Percentiles rank a stretch among this genome's conserved stretches.
These are phyloP conservation scores for Alternaria atra DNA, from an alignment of 2,329 filamentous ascomycete species.

Conservation along the genomic window DNA sequence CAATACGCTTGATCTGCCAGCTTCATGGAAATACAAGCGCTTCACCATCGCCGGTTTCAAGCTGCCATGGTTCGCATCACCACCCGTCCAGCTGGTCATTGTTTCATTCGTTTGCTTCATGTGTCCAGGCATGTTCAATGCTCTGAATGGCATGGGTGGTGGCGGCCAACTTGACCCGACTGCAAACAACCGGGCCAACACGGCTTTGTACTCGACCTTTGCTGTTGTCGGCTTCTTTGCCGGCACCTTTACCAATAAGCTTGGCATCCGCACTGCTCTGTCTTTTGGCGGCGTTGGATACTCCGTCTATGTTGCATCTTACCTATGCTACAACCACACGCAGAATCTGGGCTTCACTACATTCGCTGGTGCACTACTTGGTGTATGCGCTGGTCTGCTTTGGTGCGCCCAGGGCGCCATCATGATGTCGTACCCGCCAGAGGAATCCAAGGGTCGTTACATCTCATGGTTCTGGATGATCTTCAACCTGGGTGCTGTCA, in stretches of 20 bases:
- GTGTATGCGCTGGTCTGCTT: constrained; percentile 79
- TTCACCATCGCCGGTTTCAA: constrained; percentile 53
- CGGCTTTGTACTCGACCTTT: constrained; percentile 77
- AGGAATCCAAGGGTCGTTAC: constrained; percentile 83
- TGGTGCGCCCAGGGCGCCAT: constrained; percentile 87
- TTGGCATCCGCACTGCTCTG: constrained; percentile 74
- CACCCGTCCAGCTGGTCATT: constrained; percentile 58
- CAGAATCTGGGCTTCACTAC: constrained; percentile 74
- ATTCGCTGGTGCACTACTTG: constrained; percentile 79
- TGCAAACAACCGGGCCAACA: constrained; percentile 72
- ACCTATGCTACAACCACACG: constrained; percentile 75
- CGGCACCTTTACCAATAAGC: constrained; percentile 77
- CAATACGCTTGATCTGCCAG: constrained; percentile 48
- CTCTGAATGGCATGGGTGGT: constrained; percentile 61
- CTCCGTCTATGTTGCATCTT: constrained; percentile 75
- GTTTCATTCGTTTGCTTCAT: constrained; percentile 64
- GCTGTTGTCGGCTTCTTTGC: constrained; percentile 71
- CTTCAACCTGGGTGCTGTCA: constrained; percentile 90
- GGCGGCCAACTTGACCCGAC: constrained; percentile 59
- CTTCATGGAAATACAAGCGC: constrained; percentile 59
- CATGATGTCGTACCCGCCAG: constrained; percentile 89
- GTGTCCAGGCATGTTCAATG: constrained; percentile 65
- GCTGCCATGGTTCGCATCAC: constrained; percentile 61
- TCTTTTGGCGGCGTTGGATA: constrained; percentile 80
- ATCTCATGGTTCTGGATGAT: constrained; percentile 95